Evolutionary conservation across 208 protist genomes (phyloP).

Genomic region (Wallacemonas rigidus): DNA sequence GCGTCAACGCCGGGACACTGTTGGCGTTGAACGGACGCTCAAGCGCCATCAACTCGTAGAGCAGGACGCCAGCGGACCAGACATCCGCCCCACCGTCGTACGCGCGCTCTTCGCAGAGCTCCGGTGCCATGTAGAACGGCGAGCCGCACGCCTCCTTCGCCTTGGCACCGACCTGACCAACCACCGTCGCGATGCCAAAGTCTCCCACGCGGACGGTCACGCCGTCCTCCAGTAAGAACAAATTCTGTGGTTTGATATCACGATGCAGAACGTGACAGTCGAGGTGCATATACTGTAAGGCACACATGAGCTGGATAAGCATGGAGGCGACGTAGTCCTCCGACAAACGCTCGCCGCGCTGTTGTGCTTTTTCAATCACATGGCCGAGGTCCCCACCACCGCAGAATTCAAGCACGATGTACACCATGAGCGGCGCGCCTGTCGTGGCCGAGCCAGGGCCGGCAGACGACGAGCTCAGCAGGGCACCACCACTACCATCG

Average conservation of each 20-base stretch:
- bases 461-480: background rate
- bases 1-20: slow-evolving; percentile 30
- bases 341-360: slow-evolving; percentile 14
- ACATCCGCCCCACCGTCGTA: slow-evolving; percentile 95
- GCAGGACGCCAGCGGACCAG: slow-evolving; percentile 94
- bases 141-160: slow-evolving; percentile 83
- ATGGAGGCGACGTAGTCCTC: slow-evolving; percentile 63
- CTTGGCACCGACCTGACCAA: slow-evolving; percentile 38
- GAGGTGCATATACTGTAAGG: slow-evolving; percentile 72
- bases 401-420: slow-evolving; percentile 87
- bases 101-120: slow-evolving; percentile 84
- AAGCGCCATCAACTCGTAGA: slow-evolving; percentile 91
- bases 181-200: slow-evolving; percentile 79
- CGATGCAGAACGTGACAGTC: slow-evolving; percentile 76
- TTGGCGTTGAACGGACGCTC: slow-evolving; percentile 58
- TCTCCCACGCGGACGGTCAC: slow-evolving; percentile 75
- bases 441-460: slow-evolving; percentile 7
- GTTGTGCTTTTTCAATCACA: slow-evolving; percentile 37
- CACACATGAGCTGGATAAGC: slow-evolving; percentile 67
- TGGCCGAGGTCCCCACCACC: slow-evolving; percentile 64
- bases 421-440: slow-evolving; percentile 54
- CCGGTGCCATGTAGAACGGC: slow-evolving; percentile 92
- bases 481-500: slow-evolving; percentile 20
- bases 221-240: slow-evolving; percentile 73
- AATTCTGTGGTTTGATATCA: slow-evolving; percentile 89